Percentiles rank a stretch among this genome's conserved stretches.
Evolutionary conservation across 495 filamentous ascomycete species (phyloP).

Genomic region (Penicillium coffeae): DNA sequence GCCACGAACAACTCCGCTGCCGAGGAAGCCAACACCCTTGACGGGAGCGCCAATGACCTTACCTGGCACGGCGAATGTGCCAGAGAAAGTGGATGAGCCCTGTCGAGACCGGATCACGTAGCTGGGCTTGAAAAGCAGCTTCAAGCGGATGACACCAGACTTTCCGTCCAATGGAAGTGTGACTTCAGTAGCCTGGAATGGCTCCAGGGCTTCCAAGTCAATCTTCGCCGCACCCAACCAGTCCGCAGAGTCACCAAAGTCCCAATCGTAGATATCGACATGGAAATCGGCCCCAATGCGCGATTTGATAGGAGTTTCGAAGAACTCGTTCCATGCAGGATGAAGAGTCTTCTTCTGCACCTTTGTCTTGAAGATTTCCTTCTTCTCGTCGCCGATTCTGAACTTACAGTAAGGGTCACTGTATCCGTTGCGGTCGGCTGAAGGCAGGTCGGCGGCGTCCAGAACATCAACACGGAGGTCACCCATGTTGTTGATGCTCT

Average conservation of each 20-base stretch:
- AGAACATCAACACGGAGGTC: constrained; percentile 86
- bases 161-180: constrained; percentile 81
- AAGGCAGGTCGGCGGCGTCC: constrained; percentile 80
- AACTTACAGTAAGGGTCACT: constrained; percentile 98
- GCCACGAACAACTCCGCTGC: constrained; percentile 78
- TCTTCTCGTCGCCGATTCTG: constrained; percentile 74
- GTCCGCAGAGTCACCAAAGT: constrained; percentile 89
- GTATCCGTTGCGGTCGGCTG: constrained; percentile 92
- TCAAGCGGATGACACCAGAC: constrained; percentile 75
- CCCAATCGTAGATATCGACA: constrained; percentile 88
- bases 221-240: constrained; percentile 75
- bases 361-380: constrained; percentile 88
- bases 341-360: constrained; percentile 94
- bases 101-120: constrained; percentile 86
- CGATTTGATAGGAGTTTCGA: constrained; percentile 77
- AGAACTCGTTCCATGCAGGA: constrained; percentile 93
- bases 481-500: constrained; percentile 99
- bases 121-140: constrained; percentile 87
- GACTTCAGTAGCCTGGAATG: constrained; percentile 71
- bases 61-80: constrained; percentile 85
- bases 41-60: constrained; percentile 91
- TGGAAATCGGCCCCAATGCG: constrained; percentile 82
- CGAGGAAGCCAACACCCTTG: constrained; percentile 81
- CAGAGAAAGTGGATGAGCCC: constrained; percentile 89
- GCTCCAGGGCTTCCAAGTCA: constrained; percentile 76